Percentiles rank a stretch among this genome's conserved stretches.
These are phyloP conservation scores for Thielaviopsis punctulata DNA, from an alignment of 2,329 filamentous ascomycete genomes.

Conservation along the genomic window DNA sequence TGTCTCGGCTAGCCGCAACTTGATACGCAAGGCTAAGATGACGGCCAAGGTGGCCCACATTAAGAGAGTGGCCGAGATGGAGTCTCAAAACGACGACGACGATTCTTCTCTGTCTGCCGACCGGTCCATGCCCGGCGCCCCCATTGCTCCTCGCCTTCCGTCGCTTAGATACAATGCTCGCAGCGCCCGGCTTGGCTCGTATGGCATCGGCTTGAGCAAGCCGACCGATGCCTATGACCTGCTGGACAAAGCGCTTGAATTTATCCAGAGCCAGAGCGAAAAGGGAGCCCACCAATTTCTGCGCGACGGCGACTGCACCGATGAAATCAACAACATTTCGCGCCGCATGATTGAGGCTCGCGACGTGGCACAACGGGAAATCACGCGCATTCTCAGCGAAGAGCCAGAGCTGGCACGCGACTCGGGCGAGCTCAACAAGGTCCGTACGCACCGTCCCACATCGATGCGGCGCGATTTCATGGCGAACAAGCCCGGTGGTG, in stretches of 20 bases:
- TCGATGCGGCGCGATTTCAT: conserved; percentile 32
- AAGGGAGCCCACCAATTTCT: conserved; percentile 76
- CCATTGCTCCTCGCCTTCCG: conserved; percentile 18
- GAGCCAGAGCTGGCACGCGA: conserved; percentile 28
- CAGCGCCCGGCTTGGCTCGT: conserved; percentile 11
- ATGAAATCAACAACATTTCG: conserved; percentile 55
- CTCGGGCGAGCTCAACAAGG: conserved; percentile 23
- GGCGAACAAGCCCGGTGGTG: conserved; percentile 12
- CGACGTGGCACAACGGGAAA: conserved; percentile 41
- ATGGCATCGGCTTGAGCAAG: conserved; percentile 15
- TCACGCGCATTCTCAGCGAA: conserved; percentile 36
- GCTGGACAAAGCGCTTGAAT: conserved; percentile 63
- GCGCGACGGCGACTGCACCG: conserved; percentile 70
- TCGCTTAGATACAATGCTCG: conserved; percentile 25
- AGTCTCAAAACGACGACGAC: conserved; percentile 28
- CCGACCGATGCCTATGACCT: conserved; percentile 45
- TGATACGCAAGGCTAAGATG: conserved; percentile 78
- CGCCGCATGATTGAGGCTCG: conserved; percentile 46
- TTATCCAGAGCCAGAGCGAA: conserved; percentile 67
- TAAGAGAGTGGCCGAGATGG: conserved; percentile 40
- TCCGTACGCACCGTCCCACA: conserved; percentile 33
- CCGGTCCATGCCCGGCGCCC: conserved; percentile 12
- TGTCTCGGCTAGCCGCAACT: conserved; percentile 63
- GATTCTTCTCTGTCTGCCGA: background rate
- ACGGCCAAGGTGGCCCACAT: conserved; percentile 56